phyloP scores from a whole-genome alignment of 2,329 filamentous ascomycete genomes.

The Didymella pinodella region DNA sequence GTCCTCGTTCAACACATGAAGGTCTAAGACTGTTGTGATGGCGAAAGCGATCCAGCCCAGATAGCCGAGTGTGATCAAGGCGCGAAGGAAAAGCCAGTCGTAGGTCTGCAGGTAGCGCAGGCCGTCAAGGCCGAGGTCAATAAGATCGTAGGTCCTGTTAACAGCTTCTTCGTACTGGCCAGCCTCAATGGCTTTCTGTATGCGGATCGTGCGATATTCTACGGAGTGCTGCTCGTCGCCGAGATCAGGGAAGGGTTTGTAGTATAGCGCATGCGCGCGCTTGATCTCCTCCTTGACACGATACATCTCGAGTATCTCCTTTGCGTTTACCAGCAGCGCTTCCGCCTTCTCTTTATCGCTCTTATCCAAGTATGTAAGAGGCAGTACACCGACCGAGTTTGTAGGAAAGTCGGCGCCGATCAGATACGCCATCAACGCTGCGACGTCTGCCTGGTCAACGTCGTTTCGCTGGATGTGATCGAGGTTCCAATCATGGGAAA shows the following conservation, averaged over 20 bases:
- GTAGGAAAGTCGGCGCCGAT: slow-evolving; percentile 88
- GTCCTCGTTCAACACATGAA: slow-evolving; percentile 81
- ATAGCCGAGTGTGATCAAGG: slow-evolving; percentile 88
- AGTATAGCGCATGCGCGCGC: slow-evolving; percentile 75
- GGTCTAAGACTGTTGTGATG: slow-evolving; percentile 84
- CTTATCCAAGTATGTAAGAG: slow-evolving; percentile 80
- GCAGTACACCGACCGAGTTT: slow-evolving; percentile 94
- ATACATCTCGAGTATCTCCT: slow-evolving; percentile 94
- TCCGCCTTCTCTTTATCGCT: slow-evolving; percentile 78
- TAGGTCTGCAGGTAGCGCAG: slow-evolving; percentile 96
- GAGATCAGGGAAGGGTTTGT: slow-evolving; percentile 76
- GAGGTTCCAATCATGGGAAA: slow-evolving; percentile 88
- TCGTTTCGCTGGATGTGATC: slow-evolving; percentile 85
- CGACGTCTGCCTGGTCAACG: slow-evolving; percentile 91
- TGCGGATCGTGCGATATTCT: slow-evolving; percentile 71
- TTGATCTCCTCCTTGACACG: slow-evolving; percentile 90
- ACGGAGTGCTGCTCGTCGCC: slow-evolving; percentile 69
- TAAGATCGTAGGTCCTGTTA: slow-evolving; percentile 75
- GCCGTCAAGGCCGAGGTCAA: slow-evolving; percentile 79
- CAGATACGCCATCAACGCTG: slow-evolving; percentile 93
- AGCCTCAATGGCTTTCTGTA: slow-evolving; percentile 71
- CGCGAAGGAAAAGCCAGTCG: slow-evolving; percentile 94
- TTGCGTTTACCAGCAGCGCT: slow-evolving; percentile 83
- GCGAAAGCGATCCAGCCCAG: slow-evolving; percentile 96
- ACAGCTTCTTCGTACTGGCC: slow-evolving; percentile 80